Percentiles rank a stretch among this genome's conserved stretches.
These are phyloP conservation scores for Flaveria brownii DNA, from an alignment of 129 eudicot genomes.

Conservation along the genomic window DNA sequence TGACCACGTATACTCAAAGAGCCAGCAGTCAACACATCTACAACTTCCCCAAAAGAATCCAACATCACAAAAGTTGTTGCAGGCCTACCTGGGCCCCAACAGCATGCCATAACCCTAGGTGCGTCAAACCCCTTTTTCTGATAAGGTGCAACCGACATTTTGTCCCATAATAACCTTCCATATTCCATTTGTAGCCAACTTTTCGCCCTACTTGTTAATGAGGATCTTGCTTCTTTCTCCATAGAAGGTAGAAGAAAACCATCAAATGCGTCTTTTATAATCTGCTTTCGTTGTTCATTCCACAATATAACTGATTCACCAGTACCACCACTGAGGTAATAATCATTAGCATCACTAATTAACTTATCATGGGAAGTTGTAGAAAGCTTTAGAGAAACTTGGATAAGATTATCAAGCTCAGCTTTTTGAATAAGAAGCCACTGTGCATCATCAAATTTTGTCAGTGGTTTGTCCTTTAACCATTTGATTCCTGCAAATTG, in stretches of 20 bases:
- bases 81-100: conserved; percentile 98
- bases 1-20: conserved; percentile 80
- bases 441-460: conserved; percentile 80
- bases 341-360: conserved; percentile 58
- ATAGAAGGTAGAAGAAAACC: conserved; percentile 64
- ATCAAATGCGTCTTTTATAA: conserved; percentile 67
- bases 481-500: conserved; percentile 79
- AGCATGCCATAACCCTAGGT: conserved; percentile 94
- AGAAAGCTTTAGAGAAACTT: conserved; percentile 69
- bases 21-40: conserved; percentile 77
- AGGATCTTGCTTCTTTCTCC: conserved; percentile 88
- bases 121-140: conserved; percentile 63
- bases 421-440: conserved; percentile 95
- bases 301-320: conserved; percentile 72
- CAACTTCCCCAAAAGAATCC: conserved; percentile 87
- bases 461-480: conserved; percentile 71
- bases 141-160: conserved; percentile 80
- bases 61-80: conserved; percentile 96
- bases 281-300: conserved; percentile 90
- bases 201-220: conserved; percentile 73
- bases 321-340: conserved; percentile 69
- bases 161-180: conserved; percentile 65
- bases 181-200: conserved; percentile 65
- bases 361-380: conserved; percentile 54
- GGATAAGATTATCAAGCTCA: conserved; percentile 81